Percentiles rank a stretch among this genome's conserved stretches.
These are phyloP conservation scores for Maudiozyma pseudohumilis DNA, from an alignment of 805 yeast genomes.

Conservation along the genomic window DNA sequence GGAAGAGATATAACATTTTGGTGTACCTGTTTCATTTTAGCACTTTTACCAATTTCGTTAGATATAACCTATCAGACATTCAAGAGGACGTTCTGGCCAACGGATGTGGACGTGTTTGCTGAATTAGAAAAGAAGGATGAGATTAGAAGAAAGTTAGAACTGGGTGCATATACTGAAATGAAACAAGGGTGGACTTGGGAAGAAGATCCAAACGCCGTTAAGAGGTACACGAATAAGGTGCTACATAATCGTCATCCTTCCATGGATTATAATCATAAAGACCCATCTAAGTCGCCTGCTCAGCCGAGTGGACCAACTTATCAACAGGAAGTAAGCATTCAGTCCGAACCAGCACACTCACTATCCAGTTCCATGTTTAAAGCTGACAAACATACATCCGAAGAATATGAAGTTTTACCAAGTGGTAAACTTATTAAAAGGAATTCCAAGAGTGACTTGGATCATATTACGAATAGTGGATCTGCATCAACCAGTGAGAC, in stretches of 20 bases:
- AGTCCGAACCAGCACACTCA: background rate
- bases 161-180: conserved; percentile 61
- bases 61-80: conserved; percentile 57
- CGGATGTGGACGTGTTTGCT: conserved; percentile 73
- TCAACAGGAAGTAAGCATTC: background rate
- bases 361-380: background rate
- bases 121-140: conserved; percentile 60
- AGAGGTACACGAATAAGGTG: conserved; percentile 21
- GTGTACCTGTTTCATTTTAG: conserved; percentile 57
- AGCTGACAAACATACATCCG: conserved; percentile 6
- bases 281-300: conserved; percentile 7
- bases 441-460: conserved; percentile 12
- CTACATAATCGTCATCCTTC: conserved; percentile 1
- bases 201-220: conserved; percentile 33
- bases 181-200: conserved; percentile 71
- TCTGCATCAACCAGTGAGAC: background rate
- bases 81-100: conserved; percentile 47
- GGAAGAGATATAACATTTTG: conserved; percentile 83
- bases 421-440: conserved; percentile 57
- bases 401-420: conserved; percentile 52
- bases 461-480: background rate
- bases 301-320: background rate
- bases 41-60: conserved; percentile 48
- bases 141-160: conserved; percentile 61
- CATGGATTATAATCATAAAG: too few species aligned